A percentile compares a stretch with the other conserved stretches of the same genome.
Evolutionary conservation across 2,329 filamentous ascomycete species (phyloP).

Genomic region (Plenodomus tracheiphilus): DNA sequence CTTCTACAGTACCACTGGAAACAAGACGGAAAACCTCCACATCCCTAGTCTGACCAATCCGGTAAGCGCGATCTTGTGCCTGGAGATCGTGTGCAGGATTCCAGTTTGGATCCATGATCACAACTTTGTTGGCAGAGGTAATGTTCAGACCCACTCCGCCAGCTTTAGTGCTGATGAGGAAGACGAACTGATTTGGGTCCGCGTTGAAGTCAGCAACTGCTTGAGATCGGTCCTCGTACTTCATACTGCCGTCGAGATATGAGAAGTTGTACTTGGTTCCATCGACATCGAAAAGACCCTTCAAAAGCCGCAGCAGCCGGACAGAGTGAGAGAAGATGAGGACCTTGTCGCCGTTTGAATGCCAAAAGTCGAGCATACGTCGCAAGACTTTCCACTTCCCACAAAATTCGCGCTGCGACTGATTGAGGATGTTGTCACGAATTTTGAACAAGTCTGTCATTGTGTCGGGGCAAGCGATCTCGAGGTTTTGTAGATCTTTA

Average conservation of each 20-base stretch:
- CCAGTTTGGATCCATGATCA: constrained; percentile 97
- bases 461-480: constrained; percentile 71
- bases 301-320: constrained; percentile 78
- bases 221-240: constrained; percentile 78
- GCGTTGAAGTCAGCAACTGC: constrained; percentile 91
- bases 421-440: constrained; percentile 76
- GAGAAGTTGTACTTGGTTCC: constrained; percentile 77
- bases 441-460: constrained; percentile 76
- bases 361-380: constrained; percentile 87
- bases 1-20: constrained; percentile 89
- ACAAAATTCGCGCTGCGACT: constrained; percentile 87
- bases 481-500: constrained; percentile 74
- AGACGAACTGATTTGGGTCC: constrained; percentile 85
- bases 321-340: constrained; percentile 95
- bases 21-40: constrained; percentile 95
- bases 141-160: constrained; percentile 96
- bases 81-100: constrained; percentile 94
- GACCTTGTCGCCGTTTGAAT: constrained; percentile 88
- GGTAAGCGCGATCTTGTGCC: constrained; percentile 93
- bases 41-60: constrained; percentile 88
- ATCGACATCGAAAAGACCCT: constrained; percentile 83
- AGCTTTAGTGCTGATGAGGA: constrained; percentile 90
- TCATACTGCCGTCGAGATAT: constrained; percentile 85
- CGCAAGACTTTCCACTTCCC: constrained; percentile 95
- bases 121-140: constrained; percentile 96